Evolutionary conservation across 1,139 yeast genomes (phyloP).

Genomic region (Debaryomyces robertsiae): DNA sequence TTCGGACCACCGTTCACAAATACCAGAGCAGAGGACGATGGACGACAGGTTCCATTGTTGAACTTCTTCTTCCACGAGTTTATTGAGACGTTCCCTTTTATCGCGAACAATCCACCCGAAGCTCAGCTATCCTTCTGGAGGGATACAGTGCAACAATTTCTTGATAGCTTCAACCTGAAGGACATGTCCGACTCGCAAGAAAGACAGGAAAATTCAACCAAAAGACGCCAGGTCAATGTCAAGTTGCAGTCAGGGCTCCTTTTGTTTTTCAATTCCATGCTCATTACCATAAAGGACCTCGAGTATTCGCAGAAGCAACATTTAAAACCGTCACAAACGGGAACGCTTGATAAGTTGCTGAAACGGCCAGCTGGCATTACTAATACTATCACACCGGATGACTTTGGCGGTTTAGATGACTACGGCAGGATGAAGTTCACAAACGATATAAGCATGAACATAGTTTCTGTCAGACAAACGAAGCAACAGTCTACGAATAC

Average conservation of each 20-base stretch:
- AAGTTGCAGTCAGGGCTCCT: slow-evolving; percentile 64
- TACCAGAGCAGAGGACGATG: slow-evolving; percentile 16
- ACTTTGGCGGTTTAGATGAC: slow-evolving; percentile 32
- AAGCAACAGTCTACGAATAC: slow-evolving; percentile 18
- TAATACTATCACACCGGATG: slow-evolving; percentile 9
- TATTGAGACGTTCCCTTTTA: slow-evolving; percentile 72
- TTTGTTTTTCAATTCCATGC: slow-evolving; percentile 72
- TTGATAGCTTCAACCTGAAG: slow-evolving; percentile 73
- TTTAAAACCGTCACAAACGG: slow-evolving; percentile 54
- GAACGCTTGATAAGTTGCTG: slow-evolving; percentile 47
- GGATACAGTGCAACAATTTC: slow-evolving; percentile 73
- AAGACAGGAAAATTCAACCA: slow-evolving; percentile 72
- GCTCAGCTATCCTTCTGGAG: slow-evolving; percentile 72
- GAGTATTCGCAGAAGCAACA: slow-evolving; percentile 53
- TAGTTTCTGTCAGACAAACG: slow-evolving; percentile 59
- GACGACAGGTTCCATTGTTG: slow-evolving; percentile 60
- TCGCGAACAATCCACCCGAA: slow-evolving; percentile 48
- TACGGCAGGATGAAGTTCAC: slow-evolving; percentile 43
- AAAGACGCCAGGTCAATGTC: slow-evolving; percentile 63
- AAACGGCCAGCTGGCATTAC: slow-evolving; percentile 20
- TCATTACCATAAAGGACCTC: slow-evolving; percentile 62
- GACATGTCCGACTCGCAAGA: slow-evolving; percentile 68
- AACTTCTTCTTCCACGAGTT: slow-evolving; percentile 65
- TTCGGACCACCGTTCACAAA: slow-evolving; percentile 73
- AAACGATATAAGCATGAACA: slow-evolving; percentile 63